Evolutionary conservation across 1,139 yeast species (phyloP).

Genomic region (Eremothecium coryli): DNA sequence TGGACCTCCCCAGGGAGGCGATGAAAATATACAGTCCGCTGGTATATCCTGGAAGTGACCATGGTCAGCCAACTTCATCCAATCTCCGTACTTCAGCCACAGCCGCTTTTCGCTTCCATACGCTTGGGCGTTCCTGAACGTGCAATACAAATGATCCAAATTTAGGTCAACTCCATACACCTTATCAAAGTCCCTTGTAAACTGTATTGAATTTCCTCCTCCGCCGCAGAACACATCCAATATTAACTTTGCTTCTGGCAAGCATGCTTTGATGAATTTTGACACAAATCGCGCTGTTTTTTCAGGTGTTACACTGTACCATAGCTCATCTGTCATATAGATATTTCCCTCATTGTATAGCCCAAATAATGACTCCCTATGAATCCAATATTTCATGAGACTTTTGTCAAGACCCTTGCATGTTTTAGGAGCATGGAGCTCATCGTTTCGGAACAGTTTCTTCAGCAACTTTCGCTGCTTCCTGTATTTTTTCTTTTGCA

Average conservation of each 20-base stretch:
- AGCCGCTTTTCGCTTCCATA: slow-evolving; percentile 51
- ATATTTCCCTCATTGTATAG: slow-evolving; percentile 51
- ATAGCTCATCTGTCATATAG: slow-evolving; percentile 61
- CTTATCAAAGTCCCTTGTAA: slow-evolving; percentile 49
- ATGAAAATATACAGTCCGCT: slow-evolving; percentile 63
- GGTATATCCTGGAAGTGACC: slow-evolving; percentile 26
- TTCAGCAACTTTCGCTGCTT: slow-evolving; percentile 13
- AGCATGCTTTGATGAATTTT: slow-evolving; percentile 41
- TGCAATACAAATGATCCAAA: slow-evolving; percentile 52
- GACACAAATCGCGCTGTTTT: slow-evolving; percentile 57
- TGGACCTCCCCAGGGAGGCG: slow-evolving; percentile 99
- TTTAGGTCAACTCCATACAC: slow-evolving; percentile 66
- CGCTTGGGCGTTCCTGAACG: slow-evolving; percentile 61
- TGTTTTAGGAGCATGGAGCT: slow-evolving; percentile 9
- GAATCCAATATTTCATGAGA: slow-evolving; percentile 25
- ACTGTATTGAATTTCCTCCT: slow-evolving; percentile 87
- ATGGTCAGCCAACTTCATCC: slow-evolving; percentile 37
- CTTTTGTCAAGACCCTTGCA: slow-evolving; percentile 9
- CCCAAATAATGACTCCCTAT: slow-evolving; percentile 18
- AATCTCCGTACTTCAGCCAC: slow-evolving; percentile 45
- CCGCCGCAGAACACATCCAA: slow-evolving; percentile 90
- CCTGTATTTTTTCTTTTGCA: slow-evolving; percentile 13
- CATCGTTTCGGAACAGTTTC: slow-evolving; percentile 12
- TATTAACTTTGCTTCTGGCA: slow-evolving; percentile 39
- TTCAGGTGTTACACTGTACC: slow-evolving; percentile 94